These are phyloP conservation scores for Arabidopsis suecica DNA, from an alignment of 345 rosid genomes.

Conservation along the genomic window DNA sequence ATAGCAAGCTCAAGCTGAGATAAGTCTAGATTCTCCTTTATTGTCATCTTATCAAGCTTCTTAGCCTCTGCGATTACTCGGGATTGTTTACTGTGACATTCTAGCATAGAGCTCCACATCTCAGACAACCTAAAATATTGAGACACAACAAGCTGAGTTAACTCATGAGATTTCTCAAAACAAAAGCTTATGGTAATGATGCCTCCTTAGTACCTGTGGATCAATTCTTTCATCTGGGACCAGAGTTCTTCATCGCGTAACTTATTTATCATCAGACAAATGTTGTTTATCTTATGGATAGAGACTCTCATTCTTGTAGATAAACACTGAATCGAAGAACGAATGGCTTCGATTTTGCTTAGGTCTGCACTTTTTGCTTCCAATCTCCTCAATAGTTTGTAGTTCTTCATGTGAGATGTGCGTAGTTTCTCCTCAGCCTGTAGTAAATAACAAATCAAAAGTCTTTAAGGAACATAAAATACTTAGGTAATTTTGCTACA, in stretches of 20 bases:
- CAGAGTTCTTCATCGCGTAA: conserved; percentile 73
- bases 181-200: not conserved
- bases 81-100: conserved; percentile 59
- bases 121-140: conserved; percentile 49
- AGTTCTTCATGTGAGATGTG: conserved; percentile 50
- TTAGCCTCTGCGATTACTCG: conserved; percentile 51
- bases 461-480: not conserved
- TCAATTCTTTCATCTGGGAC: conserved; percentile 51
- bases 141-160: conserved; percentile 2
- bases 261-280: conserved; percentile 54
- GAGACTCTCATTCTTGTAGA: conserved; percentile 63
- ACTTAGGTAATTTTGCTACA: not conserved
- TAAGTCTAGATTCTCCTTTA: conserved; percentile 46
- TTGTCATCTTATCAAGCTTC: conserved; percentile 47
- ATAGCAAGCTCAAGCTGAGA: conserved; percentile 58
- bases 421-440: conserved; percentile 79
- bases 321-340: conserved; percentile 47
- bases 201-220: conserved; percentile 56
- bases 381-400: conserved; percentile 54
- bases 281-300: conserved; percentile 65
- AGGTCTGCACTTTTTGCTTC: conserved; percentile 52
- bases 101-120: conserved; percentile 77
- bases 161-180: conserved; percentile 6
- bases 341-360: conserved; percentile 51
- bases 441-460: conserved; percentile 8